Evolutionary conservation across 78 protist species (phyloP).

Genomic region (Mastigamoeba balamuthi): DNA sequence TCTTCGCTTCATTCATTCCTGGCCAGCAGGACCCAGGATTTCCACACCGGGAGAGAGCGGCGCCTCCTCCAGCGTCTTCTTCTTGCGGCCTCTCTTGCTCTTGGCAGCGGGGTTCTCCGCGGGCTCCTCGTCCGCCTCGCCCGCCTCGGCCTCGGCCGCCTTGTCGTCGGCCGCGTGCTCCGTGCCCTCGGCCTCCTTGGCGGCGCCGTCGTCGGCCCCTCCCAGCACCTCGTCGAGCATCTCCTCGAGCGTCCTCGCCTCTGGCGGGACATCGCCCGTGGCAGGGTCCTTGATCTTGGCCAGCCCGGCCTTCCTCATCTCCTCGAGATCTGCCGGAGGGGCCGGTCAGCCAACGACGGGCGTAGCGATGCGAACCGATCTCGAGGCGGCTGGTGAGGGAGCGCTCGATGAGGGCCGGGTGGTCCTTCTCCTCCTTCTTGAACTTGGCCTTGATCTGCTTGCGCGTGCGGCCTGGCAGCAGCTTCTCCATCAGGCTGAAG

Average conservation of each 20-base stretch:
- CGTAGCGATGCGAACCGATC: too few species aligned
- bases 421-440: slow-evolving; percentile 3
- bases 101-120: neutral
- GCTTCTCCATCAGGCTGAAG: neutral
- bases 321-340: too few species aligned
- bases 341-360: too few species aligned
- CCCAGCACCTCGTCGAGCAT: too few species aligned
- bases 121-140: neutral
- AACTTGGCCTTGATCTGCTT: neutral
- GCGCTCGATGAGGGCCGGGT: neutral
- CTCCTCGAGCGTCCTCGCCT: neutral
- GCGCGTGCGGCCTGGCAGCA: neutral
- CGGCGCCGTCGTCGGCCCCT: too few species aligned
- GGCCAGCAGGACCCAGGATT: too few species aligned
- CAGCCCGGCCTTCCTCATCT: too few species aligned
- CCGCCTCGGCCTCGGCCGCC: neutral
- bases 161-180: neutral
- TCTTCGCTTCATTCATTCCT: neutral
- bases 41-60: too few species aligned
- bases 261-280: neutral
- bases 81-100: neutral
- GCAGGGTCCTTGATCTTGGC: neutral
- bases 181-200: neutral
- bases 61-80: neutral
- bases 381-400: neutral